These are phyloP conservation scores for Solanum hybrid DNA, from an alignment of 305 asterid species.

Conservation along the genomic window DNA sequence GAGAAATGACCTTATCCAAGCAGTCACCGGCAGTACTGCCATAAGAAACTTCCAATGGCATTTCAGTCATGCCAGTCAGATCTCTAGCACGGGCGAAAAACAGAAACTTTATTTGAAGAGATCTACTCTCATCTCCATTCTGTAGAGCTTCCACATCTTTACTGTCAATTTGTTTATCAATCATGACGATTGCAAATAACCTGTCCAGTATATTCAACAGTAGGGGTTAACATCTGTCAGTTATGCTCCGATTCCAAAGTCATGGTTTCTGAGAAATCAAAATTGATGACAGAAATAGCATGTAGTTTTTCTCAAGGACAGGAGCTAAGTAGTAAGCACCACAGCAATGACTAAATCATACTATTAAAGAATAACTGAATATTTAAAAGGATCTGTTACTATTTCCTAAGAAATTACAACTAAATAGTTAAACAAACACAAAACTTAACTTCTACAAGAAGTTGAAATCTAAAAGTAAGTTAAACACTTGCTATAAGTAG, in stretches of 20 bases:
- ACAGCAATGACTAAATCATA: background rate
- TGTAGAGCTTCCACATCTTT: conserved; percentile 17
- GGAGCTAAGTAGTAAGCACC: background rate
- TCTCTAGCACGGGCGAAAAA: conserved; percentile 85
- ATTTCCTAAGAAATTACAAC: background rate
- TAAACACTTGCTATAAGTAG: background rate
- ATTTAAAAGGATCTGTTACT: background rate
- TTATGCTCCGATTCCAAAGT: background rate
- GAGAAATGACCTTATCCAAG: conserved; percentile 45
- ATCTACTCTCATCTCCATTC: conserved; percentile 16
- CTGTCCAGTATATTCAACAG: background rate
- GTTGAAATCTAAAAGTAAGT: background rate
- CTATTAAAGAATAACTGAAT: background rate
- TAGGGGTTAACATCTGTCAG: background rate
- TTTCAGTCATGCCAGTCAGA: conserved; percentile 51
- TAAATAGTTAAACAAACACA: background rate
- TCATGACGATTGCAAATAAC: conserved; percentile 4
- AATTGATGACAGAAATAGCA: background rate
- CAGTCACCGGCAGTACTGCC: conserved; percentile 66
- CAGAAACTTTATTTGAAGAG: conserved; percentile 52
- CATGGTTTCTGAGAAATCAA: background rate
- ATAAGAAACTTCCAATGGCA: conserved; percentile 44
- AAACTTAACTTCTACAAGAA: background rate
- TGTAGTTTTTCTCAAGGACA: background rate
- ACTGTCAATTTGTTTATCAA: background rate